Evolutionary conservation across 2,329 filamentous ascomycete species (phyloP).

Genomic region (Didymella pinodella): DNA sequence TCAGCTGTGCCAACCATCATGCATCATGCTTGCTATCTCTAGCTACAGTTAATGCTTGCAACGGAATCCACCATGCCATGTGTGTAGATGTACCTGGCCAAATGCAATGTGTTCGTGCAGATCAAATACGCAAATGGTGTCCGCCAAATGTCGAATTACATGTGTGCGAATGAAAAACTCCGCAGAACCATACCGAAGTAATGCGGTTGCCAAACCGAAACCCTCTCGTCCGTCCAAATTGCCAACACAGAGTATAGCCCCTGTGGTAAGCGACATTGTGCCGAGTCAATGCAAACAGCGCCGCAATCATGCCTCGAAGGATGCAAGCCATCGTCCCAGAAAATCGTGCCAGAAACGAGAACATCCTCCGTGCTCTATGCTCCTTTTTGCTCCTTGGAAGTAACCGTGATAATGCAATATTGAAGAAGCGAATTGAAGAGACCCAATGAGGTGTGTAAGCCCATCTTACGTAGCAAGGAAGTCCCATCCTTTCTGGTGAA

Average conservation of each 20-base stretch:
- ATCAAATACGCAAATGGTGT: slow-evolving; percentile 7
- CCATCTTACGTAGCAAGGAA: slow-evolving; percentile 63
- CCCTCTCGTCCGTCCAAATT: slow-evolving; percentile 17
- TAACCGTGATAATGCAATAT: slow-evolving; percentile 19
- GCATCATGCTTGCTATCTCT: slow-evolving; percentile 15
- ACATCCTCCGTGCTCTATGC: slow-evolving; percentile 7
- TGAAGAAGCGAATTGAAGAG: slow-evolving; percentile 16
- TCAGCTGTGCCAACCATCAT: slow-evolving; percentile 19
- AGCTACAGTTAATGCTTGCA: slow-evolving; percentile 19
- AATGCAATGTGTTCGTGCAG: slow-evolving; percentile 24
- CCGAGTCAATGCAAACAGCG: slow-evolving; percentile 31
- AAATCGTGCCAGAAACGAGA: slow-evolving; percentile 6
- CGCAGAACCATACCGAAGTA: slow-evolving; percentile 18
- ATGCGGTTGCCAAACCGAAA: slow-evolving; percentile 16
- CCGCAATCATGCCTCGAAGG: slow-evolving; percentile 12
- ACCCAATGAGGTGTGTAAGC: slow-evolving; percentile 4
- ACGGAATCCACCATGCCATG: slow-evolving; percentile 34
- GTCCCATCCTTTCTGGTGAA: slow-evolving; percentile 65
- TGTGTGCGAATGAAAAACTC: slow-evolving; percentile 13
- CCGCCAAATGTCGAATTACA: slow-evolving; percentile 18
- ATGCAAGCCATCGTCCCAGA: slow-evolving; percentile 18
- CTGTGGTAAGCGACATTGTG: slow-evolving; percentile 23
- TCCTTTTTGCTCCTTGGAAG: slow-evolving; percentile 15
- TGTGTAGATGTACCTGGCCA: slow-evolving; percentile 33
- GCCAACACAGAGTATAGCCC: slow-evolving; percentile 22